Base-by-base conservation (phyloP, 164 flowering plant species). In the Vitis rotundifolia region DNA sequence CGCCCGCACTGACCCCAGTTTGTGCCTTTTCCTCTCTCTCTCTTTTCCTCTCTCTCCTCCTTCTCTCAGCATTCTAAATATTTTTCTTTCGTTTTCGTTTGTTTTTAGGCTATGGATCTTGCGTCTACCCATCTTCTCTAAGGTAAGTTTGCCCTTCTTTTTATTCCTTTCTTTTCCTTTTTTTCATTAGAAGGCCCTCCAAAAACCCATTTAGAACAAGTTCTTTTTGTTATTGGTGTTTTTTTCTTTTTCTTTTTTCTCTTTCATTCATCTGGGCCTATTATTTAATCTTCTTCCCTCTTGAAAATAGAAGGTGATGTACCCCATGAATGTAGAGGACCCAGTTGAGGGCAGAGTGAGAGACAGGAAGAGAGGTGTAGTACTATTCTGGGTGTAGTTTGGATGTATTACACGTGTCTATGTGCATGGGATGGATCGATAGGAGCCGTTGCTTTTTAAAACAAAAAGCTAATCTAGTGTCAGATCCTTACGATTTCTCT, bases 81-180 rank as follows among this genome's bases (percentile, higher is more conserved):
- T 12, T 29, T 13, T 3, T 6, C 26, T 26, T 48, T 19, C 0
- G 7, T 62, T 49, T 76, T 10, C 18, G 71, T 62, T 61, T 50
- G 28, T 72, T 54, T 55, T 71, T 28, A 91, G 97, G 97, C 69
- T 92, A 88, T 81, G 97, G 97, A 75, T 89, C 95, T 71, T 92
- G 97, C 76, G 86, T 82, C 55, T 92, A 89, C 59, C 97, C 97
- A 55, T 80, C 91, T 10, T 84, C 91, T 65, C 63, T 71, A 51
- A 86, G 97, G 97, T 91, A 87, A 62, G 75, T 11, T 15, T 37
- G 75, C 9, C n/a, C 63, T n/a, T 8, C 58, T 16, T 31, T 28
- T 2, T 16, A 5, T 19, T 44, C 14, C 50, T 64, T 37, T 60
- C 9, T 54, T 72, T 61, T 47, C n/a, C 29, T 2, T 28, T 63